A percentile compares a stretch with the other conserved stretches of the same genome.
Evolutionary conservation across 2,329 filamentous ascomycete genomes (phyloP).

Genomic region (Penicillium hesseltinei): DNA sequence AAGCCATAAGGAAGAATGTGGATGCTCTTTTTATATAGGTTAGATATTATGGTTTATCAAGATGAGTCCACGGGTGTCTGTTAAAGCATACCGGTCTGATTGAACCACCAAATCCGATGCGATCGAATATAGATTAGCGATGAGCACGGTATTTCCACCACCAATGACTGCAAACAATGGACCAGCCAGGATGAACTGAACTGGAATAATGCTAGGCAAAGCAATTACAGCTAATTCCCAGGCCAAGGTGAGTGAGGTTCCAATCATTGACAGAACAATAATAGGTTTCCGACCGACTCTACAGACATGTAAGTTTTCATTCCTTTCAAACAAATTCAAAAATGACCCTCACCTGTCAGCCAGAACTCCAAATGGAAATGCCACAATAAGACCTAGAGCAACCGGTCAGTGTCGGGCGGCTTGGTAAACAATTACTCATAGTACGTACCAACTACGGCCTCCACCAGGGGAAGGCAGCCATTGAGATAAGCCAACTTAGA

Average conservation of each 20-base stretch:
- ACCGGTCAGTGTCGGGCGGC: background rate
- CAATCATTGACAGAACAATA: background rate
- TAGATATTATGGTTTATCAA: background rate
- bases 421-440: background rate
- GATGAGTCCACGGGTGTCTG: background rate
- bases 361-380: background rate
- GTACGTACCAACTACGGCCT: background rate
- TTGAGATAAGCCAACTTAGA: background rate
- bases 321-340: background rate
- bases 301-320: background rate
- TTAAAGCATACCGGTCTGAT: background rate
- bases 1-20: background rate
- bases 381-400: background rate
- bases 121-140: background rate
- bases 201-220: background rate
- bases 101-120: background rate
- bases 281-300: background rate
- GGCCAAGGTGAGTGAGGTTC: background rate
- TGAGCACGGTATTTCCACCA: background rate
- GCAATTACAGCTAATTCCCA: background rate
- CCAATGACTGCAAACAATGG: background rate
- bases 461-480: background rate
- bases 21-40: background rate
- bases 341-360: background rate
- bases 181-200: background rate